Base-by-base conservation (phyloP, 306 rosid species). In the Gastrolobium bilobum region DNA sequence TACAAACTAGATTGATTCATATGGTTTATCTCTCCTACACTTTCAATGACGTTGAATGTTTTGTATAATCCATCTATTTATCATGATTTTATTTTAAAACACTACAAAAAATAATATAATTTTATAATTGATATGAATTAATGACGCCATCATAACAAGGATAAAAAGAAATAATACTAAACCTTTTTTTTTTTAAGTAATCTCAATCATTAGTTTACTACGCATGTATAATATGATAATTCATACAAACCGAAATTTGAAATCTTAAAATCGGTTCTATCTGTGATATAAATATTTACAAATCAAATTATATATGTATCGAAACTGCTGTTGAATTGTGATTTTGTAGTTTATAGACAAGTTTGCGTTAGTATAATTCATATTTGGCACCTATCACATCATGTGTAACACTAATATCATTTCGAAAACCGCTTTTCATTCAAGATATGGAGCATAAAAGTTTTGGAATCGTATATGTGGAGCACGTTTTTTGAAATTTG, bases 391-490 rank as follows among this genome's bases (percentile, higher is more conserved):
- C 64, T 13, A 31, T 77, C 82, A 52, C 64, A 47, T 77, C 74
- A 51, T 52, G 13, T 4, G 26, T 37, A 11, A 51, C 34, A 62
- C 11, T 20, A 4, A n/a, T 52, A 13, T 67, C 48, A n/a, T 66
- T 50, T 51, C 26, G 13, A 51, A 26, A 39, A 48, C 2, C 10
- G 2, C 13, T 4, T 65, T 42, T 52, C 62, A 40, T 6, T 31
- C 52, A 34, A 39, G 39, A 34, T 30, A 43, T 31, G 79, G 58
- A n/a, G 69, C 14, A 73, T 66, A 64, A 76, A 66, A 53, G 68
- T 53, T 3, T 38, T 7, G 74, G 81, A 77, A 77, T 77, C 75
- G 30, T 52, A 3, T 66, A 0, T 13, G 67, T 65, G 67, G 67
- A 67, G 66, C 42, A 38, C 11, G 53, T 64, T 52, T 64, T 7